phyloP scores from a whole-genome alignment of 164 flowering plant species.

The Stephania cephalantha region DNA sequence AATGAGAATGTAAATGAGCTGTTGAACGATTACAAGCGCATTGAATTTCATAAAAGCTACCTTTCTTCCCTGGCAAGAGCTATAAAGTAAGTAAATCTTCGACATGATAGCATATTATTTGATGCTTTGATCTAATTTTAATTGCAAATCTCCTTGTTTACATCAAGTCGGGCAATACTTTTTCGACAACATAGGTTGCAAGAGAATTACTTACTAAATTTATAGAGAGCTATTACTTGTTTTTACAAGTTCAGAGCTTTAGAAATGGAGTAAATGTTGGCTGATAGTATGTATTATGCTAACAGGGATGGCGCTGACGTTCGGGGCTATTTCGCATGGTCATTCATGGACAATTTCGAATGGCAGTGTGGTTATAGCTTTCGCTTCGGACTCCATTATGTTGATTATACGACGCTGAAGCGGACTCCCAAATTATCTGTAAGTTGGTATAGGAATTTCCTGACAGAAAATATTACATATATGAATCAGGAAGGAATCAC shows the following conservation, averaged over 20 bases:
- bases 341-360: slow-evolving; percentile 53
- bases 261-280: neutral
- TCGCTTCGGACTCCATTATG: slow-evolving; percentile 44
- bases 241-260: too few species aligned
- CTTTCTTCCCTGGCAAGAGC: slow-evolving; percentile 40
- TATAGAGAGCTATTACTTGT: too few species aligned
- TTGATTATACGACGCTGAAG: slow-evolving; percentile 36
- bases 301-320: slow-evolving; percentile 56
- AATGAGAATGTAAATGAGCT: slow-evolving; percentile 8
- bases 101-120: neutral
- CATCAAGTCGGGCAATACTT: neutral
- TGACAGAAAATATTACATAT: slow-evolving; percentile 8
- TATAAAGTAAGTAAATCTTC: slow-evolving; percentile 31
- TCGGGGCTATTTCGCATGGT: slow-evolving; percentile 57
- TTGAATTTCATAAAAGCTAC: slow-evolving; percentile 36
- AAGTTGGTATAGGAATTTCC: slow-evolving; percentile 40
- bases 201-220: too few species aligned
- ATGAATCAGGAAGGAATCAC: neutral
- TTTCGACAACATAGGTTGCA: too few species aligned
- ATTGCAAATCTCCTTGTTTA: neutral
- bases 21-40: slow-evolving; percentile 34
- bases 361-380: slow-evolving; percentile 41
- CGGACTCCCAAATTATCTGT: slow-evolving; percentile 54
- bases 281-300: neutral
- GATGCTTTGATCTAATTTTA: neutral